Base-by-base conservation (phyloP, 352 stramenopile genomes). In the Aphanomyces euteiches region DNA sequence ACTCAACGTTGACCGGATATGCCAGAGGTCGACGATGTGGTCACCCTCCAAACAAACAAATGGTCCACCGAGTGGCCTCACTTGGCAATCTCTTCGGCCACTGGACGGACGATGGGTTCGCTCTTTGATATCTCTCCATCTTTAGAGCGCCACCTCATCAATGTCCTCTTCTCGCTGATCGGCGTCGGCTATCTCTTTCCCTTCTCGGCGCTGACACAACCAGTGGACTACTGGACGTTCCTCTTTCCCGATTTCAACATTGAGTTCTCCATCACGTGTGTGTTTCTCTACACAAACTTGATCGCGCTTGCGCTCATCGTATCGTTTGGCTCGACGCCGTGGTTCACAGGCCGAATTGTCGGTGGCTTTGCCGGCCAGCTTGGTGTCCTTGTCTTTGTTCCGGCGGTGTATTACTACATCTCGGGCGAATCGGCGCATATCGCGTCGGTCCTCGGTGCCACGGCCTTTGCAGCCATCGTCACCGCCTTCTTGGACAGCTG, bases 221-320 rank as follows among this genome's bases (percentile, higher is more conserved):
- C 87, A n/a, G 85, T 93, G 64, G 87, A 95, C 77, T 95, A 93
- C 75, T 95, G 87, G 85, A 85, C 88, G 60, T 75, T 89, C 77
- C 77, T 93, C 15, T 95, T 93, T 67, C 87, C 87, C 3, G 83
- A 93, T 75, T 92, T 79, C 73, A 95, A 92, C 75, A 90, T 95
- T 61, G 87, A 95, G 74, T 95, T 93, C 67, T 79, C 79, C 37
- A 80, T 95, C 69, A 93, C 87, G 13, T 92, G 82, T 47, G 81
- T 79, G 38, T 95, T 90, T 74, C 91, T 93, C 84, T 91, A 91
- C 74, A 90, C 85, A 7, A 95, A 95, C 68, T 66, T 93, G 6
- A 65, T 74, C n/a, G 82, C 87, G 64, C 72, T 95, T 12, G 78
- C 50, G 40, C 50, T 89, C 47, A 81, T 95, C 71, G 85, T 95